Percentiles rank a stretch among this genome's conserved stretches.
phyloP scores from a whole-genome alignment of 2,329 filamentous ascomycete species.

The Metarhizium sp. region DNA sequence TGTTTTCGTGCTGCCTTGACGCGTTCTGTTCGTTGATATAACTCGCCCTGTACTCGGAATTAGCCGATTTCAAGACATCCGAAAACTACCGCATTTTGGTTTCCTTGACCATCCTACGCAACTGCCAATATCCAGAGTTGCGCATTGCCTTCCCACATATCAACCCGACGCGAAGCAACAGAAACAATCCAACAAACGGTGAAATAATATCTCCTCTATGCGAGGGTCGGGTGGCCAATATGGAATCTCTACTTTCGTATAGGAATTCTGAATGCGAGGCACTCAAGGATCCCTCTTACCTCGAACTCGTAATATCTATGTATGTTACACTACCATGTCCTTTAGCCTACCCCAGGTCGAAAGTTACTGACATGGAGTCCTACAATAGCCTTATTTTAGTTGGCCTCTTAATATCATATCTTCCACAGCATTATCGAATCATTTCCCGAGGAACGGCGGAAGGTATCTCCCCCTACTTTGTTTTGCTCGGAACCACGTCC shows the following conservation, averaged over 20 bases:
- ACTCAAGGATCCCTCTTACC: constrained; percentile 42
- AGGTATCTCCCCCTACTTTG: constrained; percentile 91
- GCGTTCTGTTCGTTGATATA: background rate
- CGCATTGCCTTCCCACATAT: background rate
- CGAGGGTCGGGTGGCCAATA: background rate
- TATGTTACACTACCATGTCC: constrained; percentile 19
- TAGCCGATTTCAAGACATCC: background rate
- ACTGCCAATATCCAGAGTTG: background rate
- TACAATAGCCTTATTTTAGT: constrained; percentile 59
- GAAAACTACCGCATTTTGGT: background rate
- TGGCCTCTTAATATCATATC: constrained; percentile 84
- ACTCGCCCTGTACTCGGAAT: background rate
- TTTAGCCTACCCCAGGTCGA: background rate
- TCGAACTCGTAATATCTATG: constrained; percentile 49
- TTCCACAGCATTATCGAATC: constrained; percentile 91
- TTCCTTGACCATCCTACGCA: background rate
- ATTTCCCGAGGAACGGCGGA: constrained; percentile 77
- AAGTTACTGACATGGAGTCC: background rate
- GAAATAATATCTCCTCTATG: background rate
- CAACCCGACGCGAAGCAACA: background rate
- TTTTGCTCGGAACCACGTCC: constrained; percentile 86
- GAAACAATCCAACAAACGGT: background rate
- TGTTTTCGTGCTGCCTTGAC: constrained; percentile 2
- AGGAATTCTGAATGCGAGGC: constrained; percentile 31
- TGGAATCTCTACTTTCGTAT: background rate